Evolutionary conservation across 768 basidiomycete species (phyloP).

Genomic region (Mycena maculata): DNA sequence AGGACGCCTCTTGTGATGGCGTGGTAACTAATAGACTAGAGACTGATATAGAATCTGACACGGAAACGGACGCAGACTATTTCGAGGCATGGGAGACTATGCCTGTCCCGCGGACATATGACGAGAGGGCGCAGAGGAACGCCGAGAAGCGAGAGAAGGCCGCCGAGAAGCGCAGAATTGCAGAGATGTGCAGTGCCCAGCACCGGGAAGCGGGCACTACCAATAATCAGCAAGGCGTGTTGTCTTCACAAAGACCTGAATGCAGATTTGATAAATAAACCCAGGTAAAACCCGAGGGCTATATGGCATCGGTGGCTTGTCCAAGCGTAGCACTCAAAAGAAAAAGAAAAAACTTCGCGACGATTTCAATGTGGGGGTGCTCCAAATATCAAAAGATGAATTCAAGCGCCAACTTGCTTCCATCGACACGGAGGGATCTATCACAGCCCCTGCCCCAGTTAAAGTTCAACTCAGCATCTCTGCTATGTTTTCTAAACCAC

Average conservation of each 20-base stretch:
- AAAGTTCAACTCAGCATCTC: background rate
- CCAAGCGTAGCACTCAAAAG: background rate
- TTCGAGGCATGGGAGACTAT: background rate
- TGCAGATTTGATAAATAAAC: no score
- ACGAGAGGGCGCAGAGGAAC: background rate
- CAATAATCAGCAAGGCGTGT: no score
- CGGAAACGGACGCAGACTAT: background rate
- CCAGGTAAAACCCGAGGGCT: background rate
- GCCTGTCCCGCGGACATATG: slow-evolving; percentile 10
- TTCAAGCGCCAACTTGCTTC: background rate
- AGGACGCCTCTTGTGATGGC: no score
- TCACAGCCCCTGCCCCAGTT: background rate
- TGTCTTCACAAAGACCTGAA: no score
- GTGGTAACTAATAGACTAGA: no score
- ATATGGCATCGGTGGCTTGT: background rate
- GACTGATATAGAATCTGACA: background rate
- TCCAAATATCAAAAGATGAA: background rate
- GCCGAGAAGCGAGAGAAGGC: background rate
- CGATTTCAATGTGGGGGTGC: background rate
- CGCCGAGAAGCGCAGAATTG: background rate
- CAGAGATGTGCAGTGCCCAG: background rate
- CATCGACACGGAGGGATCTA: background rate
- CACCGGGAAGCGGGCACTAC: no score
- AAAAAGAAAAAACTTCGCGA: slow-evolving; percentile 9
- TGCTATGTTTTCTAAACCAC: background rate